phyloP scores from a whole-genome alignment of 1,284 basidiomycete genomes.

The Spongispora temasekensis region DNA sequence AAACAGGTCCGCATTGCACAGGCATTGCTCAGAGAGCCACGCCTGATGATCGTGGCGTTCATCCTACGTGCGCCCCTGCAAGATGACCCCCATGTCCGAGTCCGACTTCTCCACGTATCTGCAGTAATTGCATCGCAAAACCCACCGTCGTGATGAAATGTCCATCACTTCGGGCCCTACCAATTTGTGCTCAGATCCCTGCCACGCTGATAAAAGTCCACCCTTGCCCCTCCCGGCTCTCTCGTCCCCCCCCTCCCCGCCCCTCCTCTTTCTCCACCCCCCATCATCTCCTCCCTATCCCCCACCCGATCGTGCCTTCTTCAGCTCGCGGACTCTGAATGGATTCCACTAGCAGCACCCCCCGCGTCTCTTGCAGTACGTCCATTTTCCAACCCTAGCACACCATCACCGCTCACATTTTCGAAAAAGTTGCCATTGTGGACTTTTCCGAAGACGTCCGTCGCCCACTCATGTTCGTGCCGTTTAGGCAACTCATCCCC shows the following conservation, averaged over 20 bases:
- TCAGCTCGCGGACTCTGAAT: conserved; percentile 13
- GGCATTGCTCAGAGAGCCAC: conserved; percentile 13
- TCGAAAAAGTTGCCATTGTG: conserved; percentile 63
- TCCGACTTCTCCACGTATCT: conserved; percentile 7
- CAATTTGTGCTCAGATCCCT: conserved; percentile 13
- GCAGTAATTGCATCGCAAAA: conserved; percentile 4
- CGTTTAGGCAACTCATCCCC: conserved; percentile 2
- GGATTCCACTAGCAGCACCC: conserved; percentile 40
- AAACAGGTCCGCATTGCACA: conserved; percentile 15
- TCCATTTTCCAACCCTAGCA: conserved; percentile 18
- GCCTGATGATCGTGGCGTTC: conserved; percentile 28
- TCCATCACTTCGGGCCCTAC: conserved; percentile 15
- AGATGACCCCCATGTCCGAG: conserved; percentile 1
- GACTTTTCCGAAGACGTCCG: conserved; percentile 71
- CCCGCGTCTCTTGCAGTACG: conserved; percentile 72
- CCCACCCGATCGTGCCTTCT: conserved; percentile 4
- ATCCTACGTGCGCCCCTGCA: conserved; percentile 13
- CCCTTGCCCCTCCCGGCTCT: not conserved
- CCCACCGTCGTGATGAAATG: conserved; percentile 20
- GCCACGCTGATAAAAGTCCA: conserved; percentile 22
- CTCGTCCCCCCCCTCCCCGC: conserved; percentile 1
- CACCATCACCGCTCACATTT: conserved; percentile 11
- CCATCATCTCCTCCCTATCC: not conserved
- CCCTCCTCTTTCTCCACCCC: not conserved
- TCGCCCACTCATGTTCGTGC: not conserved